Base-by-base conservation (phyloP, 352 stramenopile genomes). In the Bremia lactucae region DNA sequence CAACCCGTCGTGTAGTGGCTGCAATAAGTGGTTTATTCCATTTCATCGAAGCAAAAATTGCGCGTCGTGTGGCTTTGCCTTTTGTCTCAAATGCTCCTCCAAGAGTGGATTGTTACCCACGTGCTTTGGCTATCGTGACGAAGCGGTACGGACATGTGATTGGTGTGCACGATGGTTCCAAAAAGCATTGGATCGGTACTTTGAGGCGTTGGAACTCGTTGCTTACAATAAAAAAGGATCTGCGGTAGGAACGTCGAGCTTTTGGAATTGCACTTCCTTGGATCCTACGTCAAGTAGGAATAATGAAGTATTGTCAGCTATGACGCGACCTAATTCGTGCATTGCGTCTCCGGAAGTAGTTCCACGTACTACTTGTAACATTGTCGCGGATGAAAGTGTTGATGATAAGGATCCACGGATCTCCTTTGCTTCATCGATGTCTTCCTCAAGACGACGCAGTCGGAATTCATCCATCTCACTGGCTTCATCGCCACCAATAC, bases 1-100 rank as follows among this genome's bases (percentile, higher is more conserved):
- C 6, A 66, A 66, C 18, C 42, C 63, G 10, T 51, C 65, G 2
- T 88, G 76, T 37, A 57, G 26, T 21, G 59, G 64, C 23, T 88
- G 76, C 49, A 52, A 45, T 19, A 78, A 78, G 28, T 86, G 63
- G 20, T 86, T 88, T 43, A 76, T 67, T 24, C 57, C 76, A 3
- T 88, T 88, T 45, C 64, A 85, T 38, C 76, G 75, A 19, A 75
- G 68, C 29, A 66, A 62, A 31, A 65, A 76, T 28, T 88, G 76
- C 55, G 45, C 52, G 13, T 50, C 59, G 7, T 88, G 76, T 21
- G 76, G 76, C 6, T 72, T 67, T 46, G 42, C 66, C 8, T 86
- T 68, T 41, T 88, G 76, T 38, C 59, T 62, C 18, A 86, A 86
- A 26, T 90, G 74, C 29, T 54, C 71, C 4, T 65, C 72, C 8